Evolutionary conservation across 2,329 filamentous ascomycete genomes (phyloP).

Genomic region (Passalora sequoiae): DNA sequence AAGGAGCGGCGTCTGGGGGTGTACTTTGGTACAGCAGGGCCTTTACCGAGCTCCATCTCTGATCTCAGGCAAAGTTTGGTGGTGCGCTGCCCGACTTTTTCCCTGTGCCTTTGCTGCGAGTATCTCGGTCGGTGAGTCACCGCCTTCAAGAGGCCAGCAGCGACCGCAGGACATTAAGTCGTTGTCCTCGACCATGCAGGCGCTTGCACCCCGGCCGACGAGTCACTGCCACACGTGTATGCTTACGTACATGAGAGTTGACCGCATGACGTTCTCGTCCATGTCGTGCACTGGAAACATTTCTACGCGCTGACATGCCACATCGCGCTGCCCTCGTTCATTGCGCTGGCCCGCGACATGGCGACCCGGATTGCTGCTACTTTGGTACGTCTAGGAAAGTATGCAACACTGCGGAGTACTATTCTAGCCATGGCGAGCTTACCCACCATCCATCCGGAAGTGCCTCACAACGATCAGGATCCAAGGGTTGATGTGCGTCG

Average conservation of each 20-base stretch:
- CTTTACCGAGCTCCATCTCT: conserved; percentile 3
- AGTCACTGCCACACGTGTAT: conserved; percentile 1
- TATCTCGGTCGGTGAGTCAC: conserved; percentile 6
- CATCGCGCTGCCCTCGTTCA: neutral
- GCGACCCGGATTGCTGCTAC: neutral
- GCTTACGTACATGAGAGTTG: neutral
- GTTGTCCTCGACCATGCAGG: neutral
- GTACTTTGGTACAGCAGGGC: neutral
- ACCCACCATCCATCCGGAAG: too few relatives aligned
- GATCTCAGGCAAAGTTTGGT: neutral
- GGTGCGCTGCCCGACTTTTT: conserved; percentile 3
- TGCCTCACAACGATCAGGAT: too few relatives aligned
- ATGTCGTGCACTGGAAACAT: too few relatives aligned
- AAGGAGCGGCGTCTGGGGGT: conserved; percentile 3
- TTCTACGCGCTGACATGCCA: conserved; percentile 1
- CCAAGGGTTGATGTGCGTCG: too few relatives aligned
- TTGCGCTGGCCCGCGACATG: neutral
- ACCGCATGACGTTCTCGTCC: conserved; percentile 1
- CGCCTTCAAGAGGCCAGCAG: conserved; percentile 4
- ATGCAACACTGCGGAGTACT: neutral
- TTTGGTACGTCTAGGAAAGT: neutral
- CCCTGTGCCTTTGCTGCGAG: conserved; percentile 1
- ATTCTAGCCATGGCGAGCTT: too few relatives aligned
- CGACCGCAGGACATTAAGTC: too few relatives aligned
- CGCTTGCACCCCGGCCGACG: neutral